Evolutionary conservation across 2,329 filamentous ascomycete species (phyloP).

Genomic region (Escovopsis weberi): DNA sequence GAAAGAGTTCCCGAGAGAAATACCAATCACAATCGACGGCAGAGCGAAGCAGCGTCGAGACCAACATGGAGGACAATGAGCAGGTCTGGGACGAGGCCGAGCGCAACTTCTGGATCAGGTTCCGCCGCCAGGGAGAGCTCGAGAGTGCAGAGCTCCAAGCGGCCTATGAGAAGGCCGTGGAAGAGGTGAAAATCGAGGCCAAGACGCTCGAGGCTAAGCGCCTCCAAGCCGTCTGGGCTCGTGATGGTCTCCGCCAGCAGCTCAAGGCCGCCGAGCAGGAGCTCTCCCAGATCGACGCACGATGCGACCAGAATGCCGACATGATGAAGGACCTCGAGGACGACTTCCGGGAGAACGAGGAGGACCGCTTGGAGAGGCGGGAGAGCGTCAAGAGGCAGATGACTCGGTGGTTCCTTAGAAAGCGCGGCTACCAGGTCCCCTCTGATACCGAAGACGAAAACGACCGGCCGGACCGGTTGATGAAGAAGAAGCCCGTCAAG

Average conservation of each 20-base stretch:
- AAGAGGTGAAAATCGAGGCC: slow-evolving; percentile 15
- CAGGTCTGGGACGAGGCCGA: slow-evolving; percentile 23
- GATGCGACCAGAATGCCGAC: slow-evolving; percentile 18
- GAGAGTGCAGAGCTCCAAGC: slow-evolving; percentile 12
- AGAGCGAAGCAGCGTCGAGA: too few species aligned
- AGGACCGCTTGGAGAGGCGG: slow-evolving; percentile 14
- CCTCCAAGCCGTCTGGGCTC: slow-evolving; percentile 14
- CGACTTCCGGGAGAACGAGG: slow-evolving; percentile 17
- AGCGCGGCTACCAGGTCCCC: slow-evolving; percentile 13
- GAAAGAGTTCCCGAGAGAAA: neutral
- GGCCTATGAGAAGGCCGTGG: slow-evolving; percentile 12
- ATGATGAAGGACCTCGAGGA: slow-evolving; percentile 19
- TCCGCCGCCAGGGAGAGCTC: slow-evolving; percentile 12
- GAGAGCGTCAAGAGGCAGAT: slow-evolving; percentile 17
- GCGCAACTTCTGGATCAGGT: slow-evolving; percentile 19
- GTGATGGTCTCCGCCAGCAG: slow-evolving; percentile 15
- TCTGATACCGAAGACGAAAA: slow-evolving; percentile 6
- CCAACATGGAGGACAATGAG: slow-evolving; percentile 12
- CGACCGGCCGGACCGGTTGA: too few species aligned
- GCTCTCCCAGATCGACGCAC: slow-evolving; percentile 17
- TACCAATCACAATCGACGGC: neutral
- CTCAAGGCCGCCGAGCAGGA: slow-evolving; percentile 23
- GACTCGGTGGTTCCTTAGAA: slow-evolving; percentile 19
- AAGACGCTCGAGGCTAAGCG: slow-evolving; percentile 15
- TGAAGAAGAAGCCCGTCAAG: too few species aligned